These are phyloP conservation scores for Phytopythium mirpurense DNA, from an alignment of 352 stramenopile species.

Conservation along the genomic window DNA sequence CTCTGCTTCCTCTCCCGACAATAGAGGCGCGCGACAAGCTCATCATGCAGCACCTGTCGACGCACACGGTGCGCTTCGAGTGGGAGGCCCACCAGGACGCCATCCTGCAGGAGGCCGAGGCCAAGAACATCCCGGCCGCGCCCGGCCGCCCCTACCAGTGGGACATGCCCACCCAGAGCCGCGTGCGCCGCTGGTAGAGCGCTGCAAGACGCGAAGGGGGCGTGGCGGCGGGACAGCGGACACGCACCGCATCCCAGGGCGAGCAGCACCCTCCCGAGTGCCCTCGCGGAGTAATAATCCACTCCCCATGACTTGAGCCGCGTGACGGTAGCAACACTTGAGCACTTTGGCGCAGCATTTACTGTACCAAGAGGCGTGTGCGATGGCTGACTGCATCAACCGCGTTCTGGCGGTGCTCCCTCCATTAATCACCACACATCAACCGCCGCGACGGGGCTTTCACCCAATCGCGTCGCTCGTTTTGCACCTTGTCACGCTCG, in stretches of 20 bases:
- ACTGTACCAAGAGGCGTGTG: no score
- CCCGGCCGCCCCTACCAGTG: conserved; percentile 65
- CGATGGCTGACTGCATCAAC: no score
- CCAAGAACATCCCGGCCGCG: conserved; percentile 69
- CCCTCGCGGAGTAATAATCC: neutral
- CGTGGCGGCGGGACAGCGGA: no score
- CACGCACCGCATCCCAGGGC: no score
- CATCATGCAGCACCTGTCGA: conserved; percentile 59
- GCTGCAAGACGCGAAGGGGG: no score
- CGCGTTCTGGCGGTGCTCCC: neutral
- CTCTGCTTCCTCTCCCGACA: no score
- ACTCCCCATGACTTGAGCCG: no score
- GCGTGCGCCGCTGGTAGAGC: conserved; percentile 63
- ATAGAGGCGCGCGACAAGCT: conserved; percentile 61
- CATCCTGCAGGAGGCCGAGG: conserved; percentile 66
- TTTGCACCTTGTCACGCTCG: neutral
- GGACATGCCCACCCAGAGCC: conserved; percentile 58
- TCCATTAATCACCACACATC: conserved; percentile 7
- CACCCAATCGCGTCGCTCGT: neutral
- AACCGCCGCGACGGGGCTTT: neutral
- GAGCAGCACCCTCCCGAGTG: neutral
- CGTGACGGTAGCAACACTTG: no score
- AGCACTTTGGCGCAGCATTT: no score
- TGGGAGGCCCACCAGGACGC: conserved; percentile 73
- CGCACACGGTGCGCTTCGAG: conserved; percentile 79